These are phyloP conservation scores for Paramecium primaurelia DNA, from an alignment of 73 alveolate genomes.

Conservation along the genomic window DNA sequence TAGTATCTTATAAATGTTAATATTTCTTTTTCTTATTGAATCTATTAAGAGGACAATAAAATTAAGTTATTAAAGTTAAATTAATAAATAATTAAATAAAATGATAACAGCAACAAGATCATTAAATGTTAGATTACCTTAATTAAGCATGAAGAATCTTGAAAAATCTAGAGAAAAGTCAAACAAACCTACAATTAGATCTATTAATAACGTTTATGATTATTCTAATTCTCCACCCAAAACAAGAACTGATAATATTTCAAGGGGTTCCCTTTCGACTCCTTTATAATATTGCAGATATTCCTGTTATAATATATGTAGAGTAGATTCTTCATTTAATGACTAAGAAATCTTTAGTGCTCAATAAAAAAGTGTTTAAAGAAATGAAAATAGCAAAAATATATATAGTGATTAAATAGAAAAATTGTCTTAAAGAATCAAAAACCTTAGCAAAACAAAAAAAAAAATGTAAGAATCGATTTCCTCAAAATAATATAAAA, in stretches of 20 bases:
- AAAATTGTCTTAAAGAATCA: neutral
- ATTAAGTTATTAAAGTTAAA: neutral
- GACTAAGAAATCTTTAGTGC: constrained; percentile 20
- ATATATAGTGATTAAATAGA: neutral
- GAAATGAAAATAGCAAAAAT: neutral
- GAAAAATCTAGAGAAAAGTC: neutral
- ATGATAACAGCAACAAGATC: constrained; percentile 23
- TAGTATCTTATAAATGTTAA: neutral
- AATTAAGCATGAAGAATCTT: neutral
- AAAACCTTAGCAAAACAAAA: neutral
- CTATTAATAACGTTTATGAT: neutral
- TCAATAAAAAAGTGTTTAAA: neutral
- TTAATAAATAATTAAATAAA: neutral
- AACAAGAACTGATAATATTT: constrained; percentile 18
- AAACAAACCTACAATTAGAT: neutral
- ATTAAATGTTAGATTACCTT: neutral
- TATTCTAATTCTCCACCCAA: constrained; percentile 14
- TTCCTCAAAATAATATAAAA: neutral
- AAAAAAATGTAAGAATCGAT: neutral
- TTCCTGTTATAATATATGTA: constrained; percentile 16
- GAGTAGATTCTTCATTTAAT: neutral
- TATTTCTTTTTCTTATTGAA: neutral
- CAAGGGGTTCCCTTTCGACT: constrained; percentile 25
- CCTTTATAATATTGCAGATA: neutral
- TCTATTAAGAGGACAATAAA: neutral